Evolutionary conservation across 495 filamentous ascomycete species (phyloP).

Genomic region (Schizothecium vesticola): DNA sequence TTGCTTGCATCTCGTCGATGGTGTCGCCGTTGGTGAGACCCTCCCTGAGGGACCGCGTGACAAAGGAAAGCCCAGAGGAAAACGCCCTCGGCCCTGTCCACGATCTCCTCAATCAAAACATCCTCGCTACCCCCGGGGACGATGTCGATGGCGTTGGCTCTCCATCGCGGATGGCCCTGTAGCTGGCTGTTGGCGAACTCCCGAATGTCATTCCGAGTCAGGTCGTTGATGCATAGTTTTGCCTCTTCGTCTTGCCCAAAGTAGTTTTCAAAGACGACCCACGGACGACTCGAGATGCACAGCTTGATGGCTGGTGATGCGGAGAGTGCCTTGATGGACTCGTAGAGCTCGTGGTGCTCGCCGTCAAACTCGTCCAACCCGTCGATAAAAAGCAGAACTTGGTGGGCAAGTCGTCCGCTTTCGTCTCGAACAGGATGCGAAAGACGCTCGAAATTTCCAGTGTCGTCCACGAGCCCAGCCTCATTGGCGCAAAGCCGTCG

Average conservation of each 20-base stretch:
- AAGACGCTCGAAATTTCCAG: no score
- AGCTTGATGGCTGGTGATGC: background rate
- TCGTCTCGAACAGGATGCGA: no score
- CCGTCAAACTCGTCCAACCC: slow-evolving; percentile 26
- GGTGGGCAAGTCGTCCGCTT: no score
- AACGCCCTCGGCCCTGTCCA: slow-evolving; percentile 29
- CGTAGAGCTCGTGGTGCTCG: no score
- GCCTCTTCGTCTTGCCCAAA: no score
- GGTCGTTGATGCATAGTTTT: slow-evolving; percentile 16
- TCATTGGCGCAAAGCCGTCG: no score
- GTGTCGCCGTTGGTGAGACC: slow-evolving; percentile 31
- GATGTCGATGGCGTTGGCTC: background rate
- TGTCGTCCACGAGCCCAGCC: no score
- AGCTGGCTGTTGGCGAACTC: background rate
- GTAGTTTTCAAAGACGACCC: background rate
- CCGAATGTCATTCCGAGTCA: slow-evolving; percentile 30
- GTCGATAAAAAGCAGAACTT: slow-evolving; percentile 26
- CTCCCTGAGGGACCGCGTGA: slow-evolving; percentile 23
- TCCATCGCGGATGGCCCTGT: background rate
- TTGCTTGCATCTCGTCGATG: slow-evolving; percentile 16
- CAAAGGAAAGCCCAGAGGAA: slow-evolving; percentile 43
- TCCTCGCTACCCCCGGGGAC: background rate
- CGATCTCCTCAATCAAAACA: slow-evolving; percentile 19
- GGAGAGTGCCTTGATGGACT: no score
- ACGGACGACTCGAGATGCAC: slow-evolving; percentile 2